Percentiles rank a stretch among this genome's conserved stretches.
Conservation (phyloP, 768 basidiomycete species). For the Lactarius akahatsu region DNA sequence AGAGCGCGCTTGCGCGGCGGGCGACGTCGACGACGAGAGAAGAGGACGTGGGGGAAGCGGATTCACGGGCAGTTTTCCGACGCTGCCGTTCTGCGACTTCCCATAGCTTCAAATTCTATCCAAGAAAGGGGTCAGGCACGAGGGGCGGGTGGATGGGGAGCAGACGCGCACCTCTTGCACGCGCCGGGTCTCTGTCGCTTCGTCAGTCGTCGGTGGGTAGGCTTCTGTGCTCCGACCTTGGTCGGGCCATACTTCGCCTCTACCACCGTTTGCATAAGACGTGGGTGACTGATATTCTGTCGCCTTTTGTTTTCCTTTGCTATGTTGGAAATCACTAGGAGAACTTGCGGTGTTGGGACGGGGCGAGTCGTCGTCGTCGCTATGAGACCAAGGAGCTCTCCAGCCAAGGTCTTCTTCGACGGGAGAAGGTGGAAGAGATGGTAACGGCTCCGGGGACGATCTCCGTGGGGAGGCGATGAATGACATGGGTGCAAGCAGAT, state of each 20-base stretch:
- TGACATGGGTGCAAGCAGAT: constrained; percentile 14
- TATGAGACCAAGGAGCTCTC: constrained; percentile 13
- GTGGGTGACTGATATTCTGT: not conserved
- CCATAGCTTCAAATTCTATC: constrained; percentile 73
- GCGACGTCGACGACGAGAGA: constrained; percentile 61
- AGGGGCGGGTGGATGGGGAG: not conserved
- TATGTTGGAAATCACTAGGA: not conserved
- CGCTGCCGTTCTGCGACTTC: constrained; percentile 74
- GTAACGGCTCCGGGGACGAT: constrained; percentile 8
- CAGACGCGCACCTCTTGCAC: constrained; percentile 62
- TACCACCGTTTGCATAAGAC: constrained; percentile 10
- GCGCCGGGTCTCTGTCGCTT: constrained; percentile 62
- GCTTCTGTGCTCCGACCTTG: constrained; percentile 25
- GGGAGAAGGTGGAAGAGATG: constrained; percentile 19
- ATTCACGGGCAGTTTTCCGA: constrained; percentile 69
- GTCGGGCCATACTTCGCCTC: constrained; percentile 7
- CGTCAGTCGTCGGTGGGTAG: constrained; percentile 71
- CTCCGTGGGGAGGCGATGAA: constrained; percentile 1
- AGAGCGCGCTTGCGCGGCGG: constrained; percentile 57
- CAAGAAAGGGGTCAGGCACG: constrained; percentile 17
- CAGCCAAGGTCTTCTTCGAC: constrained; percentile 26
- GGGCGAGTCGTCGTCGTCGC: constrained; percentile 3
- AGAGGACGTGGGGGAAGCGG: constrained; percentile 36
- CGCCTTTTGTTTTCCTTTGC: constrained; percentile 26
- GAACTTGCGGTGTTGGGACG: constrained; percentile 11